Base-by-base conservation (phyloP, 2,329 filamentous ascomycete genomes). In the Hypoxylon sp. region DNA sequence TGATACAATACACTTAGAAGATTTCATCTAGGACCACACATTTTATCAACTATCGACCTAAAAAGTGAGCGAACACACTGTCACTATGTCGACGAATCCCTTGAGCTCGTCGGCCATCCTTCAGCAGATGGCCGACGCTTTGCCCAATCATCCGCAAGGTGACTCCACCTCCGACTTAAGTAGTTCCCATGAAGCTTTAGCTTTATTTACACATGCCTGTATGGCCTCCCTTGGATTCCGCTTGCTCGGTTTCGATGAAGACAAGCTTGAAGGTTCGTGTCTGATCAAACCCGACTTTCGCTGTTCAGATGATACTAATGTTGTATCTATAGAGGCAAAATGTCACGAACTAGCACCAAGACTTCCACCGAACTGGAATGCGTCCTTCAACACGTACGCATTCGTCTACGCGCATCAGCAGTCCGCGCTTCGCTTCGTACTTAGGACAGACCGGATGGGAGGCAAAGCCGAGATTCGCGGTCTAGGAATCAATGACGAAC, bases 321-420 rank as follows among this genome's bases (percentile, higher is more conserved):
- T 27, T 38, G 7, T 3, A 32, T 46, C 7, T n/a, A 60, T 61
- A 83, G 81, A 87, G 67, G 69, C 79, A 20, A 75, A 82, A 65
- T 83, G 83, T 64, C 75, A 80, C 46, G 69, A 77, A 35, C 72
- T 83, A 34, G 79, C 83, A 7, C 83, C 82, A 6, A 78, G 85
- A 21, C 79, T 97, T 2, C 90, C 91, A 0, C 51, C 80, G 11
- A 81, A 85, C 73, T 97, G 94, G 94, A 96, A 96, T 71, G 76
- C 84, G 8, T 82, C 82, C 13, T 80, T 81, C 50, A 83, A 83
- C 55, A 84, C 86, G 9, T 88, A 90, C 68, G 83, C 87, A 47
- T 97, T 97, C 71, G 84, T 91, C 57, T 97, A 97, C 74, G 84
- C 85, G 3, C 92, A 97, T 71, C 78, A 83, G 16, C 90, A 96